Percentiles rank a stretch among this genome's conserved stretches.
phyloP scores from a whole-genome alignment of 2,329 filamentous ascomycete genomes.

The Fusarium sp. region DNA sequence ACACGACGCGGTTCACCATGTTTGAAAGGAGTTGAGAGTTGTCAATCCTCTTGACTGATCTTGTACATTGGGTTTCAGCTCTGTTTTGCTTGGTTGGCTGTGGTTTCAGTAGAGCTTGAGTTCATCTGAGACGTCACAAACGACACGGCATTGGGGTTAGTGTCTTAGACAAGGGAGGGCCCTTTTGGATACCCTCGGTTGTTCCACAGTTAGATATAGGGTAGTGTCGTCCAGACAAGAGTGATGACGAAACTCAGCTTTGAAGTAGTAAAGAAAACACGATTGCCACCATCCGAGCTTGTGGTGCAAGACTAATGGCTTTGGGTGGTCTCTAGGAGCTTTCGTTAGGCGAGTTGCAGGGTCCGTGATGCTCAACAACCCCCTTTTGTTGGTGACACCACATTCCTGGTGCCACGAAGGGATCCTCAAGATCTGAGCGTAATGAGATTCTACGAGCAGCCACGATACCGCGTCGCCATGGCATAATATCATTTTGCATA shows the following conservation, averaged over 20 bases:
- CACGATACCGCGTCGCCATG: conserved; percentile 33
- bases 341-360: background rate
- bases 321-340: background rate
- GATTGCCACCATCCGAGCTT: background rate
- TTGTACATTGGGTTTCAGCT: conserved; percentile 35
- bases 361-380: conserved; percentile 1
- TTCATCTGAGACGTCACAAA: conserved; percentile 33
- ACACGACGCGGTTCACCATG: conserved; percentile 30
- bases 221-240: conserved; percentile 5
- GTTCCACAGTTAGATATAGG: conserved; percentile 24
- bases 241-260: background rate
- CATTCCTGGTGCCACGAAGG: conserved; percentile 28
- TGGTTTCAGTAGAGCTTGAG: conserved; percentile 8
- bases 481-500: conserved; percentile 20
- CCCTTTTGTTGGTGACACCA: conserved; percentile 31
- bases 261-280: background rate
- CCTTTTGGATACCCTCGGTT: background rate
- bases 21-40: conserved; percentile 27
- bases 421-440: conserved; percentile 15
- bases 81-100: conserved; percentile 35
- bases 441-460: conserved; percentile 29
- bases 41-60: conserved; percentile 18
- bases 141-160: conserved; percentile 4
- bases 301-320: background rate
- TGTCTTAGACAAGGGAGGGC: conserved; percentile 23